Evolutionary conservation across 2,329 filamentous ascomycete genomes (phyloP).

Genomic region (Xylaria hypoxylon): DNA sequence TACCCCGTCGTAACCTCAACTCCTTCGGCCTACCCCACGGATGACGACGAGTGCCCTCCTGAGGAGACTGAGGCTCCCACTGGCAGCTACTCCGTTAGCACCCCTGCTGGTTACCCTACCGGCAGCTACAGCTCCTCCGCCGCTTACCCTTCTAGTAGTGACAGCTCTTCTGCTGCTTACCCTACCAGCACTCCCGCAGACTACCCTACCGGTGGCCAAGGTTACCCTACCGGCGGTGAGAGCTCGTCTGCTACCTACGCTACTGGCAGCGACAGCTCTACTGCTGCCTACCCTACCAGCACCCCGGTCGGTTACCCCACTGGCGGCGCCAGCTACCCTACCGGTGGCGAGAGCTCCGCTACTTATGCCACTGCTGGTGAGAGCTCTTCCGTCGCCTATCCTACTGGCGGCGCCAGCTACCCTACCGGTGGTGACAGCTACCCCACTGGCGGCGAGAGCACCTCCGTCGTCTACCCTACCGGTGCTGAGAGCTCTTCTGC

Average conservation of each 20-base stretch:
- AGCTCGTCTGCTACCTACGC: conserved; percentile 18
- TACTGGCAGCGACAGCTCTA: not conserved
- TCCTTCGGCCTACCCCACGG: conserved; percentile 3
- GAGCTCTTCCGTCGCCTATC: not conserved
- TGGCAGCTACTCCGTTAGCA: conserved; percentile 13
- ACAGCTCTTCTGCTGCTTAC: conserved; percentile 8
- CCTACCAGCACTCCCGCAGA: conserved; percentile 6
- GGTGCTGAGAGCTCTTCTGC: not conserved
- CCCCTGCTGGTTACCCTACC: conserved; percentile 12
- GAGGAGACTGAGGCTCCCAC: conserved; percentile 27
- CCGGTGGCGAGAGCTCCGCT: conserved; percentile 22
- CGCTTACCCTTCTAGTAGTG: conserved; percentile 13
- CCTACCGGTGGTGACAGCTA: conserved; percentile 19
- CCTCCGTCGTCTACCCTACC: too few relatives aligned
- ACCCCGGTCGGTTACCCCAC: conserved; percentile 2
- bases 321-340: conserved; percentile 14
- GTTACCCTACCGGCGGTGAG: conserved; percentile 21
- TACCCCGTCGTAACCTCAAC: too few relatives aligned
- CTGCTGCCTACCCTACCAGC: conserved; percentile 14
- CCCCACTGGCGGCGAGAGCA: conserved; percentile 11
- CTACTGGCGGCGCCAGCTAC: conserved; percentile 11
- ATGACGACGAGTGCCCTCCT: conserved; percentile 32
- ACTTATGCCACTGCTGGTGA: conserved; percentile 24
- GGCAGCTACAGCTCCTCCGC: not conserved
- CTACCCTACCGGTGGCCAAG: conserved; percentile 17